Evolutionary conservation across 805 yeast species (phyloP), one percentile per base, ranked within the genome.

Genomic region (Candida adriatica): DNA sequence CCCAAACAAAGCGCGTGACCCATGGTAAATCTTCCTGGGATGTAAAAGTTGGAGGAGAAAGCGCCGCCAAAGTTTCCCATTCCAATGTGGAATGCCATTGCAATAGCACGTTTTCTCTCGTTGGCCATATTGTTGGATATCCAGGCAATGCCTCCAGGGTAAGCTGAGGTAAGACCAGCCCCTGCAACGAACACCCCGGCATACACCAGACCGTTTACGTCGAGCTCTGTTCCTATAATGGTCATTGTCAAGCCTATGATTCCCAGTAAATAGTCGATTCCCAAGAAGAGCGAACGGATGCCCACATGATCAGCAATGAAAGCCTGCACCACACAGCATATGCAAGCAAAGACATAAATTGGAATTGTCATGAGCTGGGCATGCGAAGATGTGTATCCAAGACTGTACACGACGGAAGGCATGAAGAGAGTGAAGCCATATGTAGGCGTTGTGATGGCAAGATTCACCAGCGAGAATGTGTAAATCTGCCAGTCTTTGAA

Each of bases 91-190:
- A 57, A 46, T 10, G 62, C 64, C 51, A 59, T 58, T 2, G 61
- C 65, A 27, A 60, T 52, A 4, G 64, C 62, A 23, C 65, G 40
- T 42, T 60, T 59, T 38, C 56, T 53, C 13, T 52, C 46, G 9
- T 62, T 63, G 1, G 61, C 41, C 24, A 61, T 43, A 33, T 61
- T 61, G 42, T 56, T 59, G 6, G 64, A 52, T 31, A 49, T 47
- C 66, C 66, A 61, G n/a, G 60, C 49, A 27, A 60, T 54, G 29
- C 51, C 43, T n/a, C 56, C 47, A 14, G 65, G 65, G 48, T 59
- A 53, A 7, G 48, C 43, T 1, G 58, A 48, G 19, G 53, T 52
- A 18, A 56, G 40, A 3, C 64, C 63, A 16, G 55, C 29, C 3
- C 57, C 54, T 4, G 55, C 47, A 6, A 60, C 41, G 41, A 45